Conservation (phyloP, 306 rosid species). For the Acacia acuminata region DNA sequence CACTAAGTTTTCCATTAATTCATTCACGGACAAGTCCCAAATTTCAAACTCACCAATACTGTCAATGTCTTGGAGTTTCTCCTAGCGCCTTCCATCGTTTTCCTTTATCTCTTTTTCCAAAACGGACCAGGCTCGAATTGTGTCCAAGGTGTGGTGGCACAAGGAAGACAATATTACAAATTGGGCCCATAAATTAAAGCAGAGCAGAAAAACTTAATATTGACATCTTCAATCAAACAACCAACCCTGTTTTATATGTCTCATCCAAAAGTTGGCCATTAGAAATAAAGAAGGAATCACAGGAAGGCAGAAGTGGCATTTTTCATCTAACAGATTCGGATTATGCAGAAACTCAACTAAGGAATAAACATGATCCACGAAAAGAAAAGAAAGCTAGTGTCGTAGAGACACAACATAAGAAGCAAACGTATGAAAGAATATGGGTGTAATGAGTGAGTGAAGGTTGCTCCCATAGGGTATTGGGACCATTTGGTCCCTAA, state of each 20-base stretch:
- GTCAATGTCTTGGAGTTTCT: background rate
- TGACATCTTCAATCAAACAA: background rate
- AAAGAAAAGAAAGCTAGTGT: background rate
- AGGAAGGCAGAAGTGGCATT: background rate
- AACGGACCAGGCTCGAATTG: background rate
- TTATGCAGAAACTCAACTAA: background rate
- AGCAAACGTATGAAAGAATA: background rate
- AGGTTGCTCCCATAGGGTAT: background rate
- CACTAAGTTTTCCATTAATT: background rate
- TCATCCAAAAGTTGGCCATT: background rate
- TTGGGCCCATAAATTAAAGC: background rate
- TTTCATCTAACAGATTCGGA: background rate
- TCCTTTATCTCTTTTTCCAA: background rate
- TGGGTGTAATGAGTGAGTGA: background rate
- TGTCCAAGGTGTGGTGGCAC: background rate
- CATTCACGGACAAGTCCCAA: background rate
- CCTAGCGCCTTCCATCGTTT: background rate
- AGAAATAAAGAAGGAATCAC: background rate
- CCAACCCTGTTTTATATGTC: background rate
- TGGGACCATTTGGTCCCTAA: conserved; percentile 47
- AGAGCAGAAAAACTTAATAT: background rate
- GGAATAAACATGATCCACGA: conserved; percentile 16
- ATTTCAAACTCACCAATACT: background rate
- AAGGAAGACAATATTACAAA: background rate
- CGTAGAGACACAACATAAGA: background rate